Conservation (phyloP, 1,284 basidiomycete genomes). For the Peniophora sp. region DNA sequence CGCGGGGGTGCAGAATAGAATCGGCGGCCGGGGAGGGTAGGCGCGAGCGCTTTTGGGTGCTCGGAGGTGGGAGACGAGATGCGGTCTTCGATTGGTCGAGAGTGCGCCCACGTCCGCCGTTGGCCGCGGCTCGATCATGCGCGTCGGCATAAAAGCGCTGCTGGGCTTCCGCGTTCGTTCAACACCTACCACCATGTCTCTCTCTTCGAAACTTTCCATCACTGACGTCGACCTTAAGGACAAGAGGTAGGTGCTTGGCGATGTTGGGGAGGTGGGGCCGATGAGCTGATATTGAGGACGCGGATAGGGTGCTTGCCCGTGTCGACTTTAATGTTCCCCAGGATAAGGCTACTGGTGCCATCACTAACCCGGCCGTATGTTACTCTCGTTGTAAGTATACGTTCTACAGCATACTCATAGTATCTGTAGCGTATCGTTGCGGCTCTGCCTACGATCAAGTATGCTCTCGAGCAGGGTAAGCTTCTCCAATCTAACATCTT, state of each 20-base stretch:
- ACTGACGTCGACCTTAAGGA: slow-evolving; percentile 86
- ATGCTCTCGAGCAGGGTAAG: slow-evolving; percentile 84
- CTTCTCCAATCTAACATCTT: slow-evolving; percentile 2
- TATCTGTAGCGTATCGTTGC: slow-evolving; percentile 82
- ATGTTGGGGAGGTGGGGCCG: no score
- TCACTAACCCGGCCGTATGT: slow-evolving; percentile 93
- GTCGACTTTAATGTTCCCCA: slow-evolving; percentile 99
- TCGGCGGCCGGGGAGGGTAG: slow-evolving; percentile 1
- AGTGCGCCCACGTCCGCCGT: no score
- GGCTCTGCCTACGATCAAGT: slow-evolving; percentile 93
- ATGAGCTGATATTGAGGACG: no score
- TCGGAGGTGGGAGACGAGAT: no score
- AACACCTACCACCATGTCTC: slow-evolving; percentile 65
- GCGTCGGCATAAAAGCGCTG: no score
- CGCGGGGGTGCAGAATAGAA: neutral
- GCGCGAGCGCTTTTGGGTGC: neutral
- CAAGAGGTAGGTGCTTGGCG: slow-evolving; percentile 36
- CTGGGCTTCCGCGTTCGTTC: no score
- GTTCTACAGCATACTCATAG: neutral
- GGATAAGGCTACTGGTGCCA: slow-evolving; percentile 60
- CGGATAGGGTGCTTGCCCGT: slow-evolving; percentile 75
- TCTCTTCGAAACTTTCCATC: slow-evolving; percentile 91
- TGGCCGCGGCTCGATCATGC: no score
- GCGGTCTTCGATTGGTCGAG: no score
- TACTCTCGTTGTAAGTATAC: slow-evolving; percentile 2